Evolutionary conservation across 768 basidiomycete species (phyloP).

Genomic region (Trametes villosa): DNA sequence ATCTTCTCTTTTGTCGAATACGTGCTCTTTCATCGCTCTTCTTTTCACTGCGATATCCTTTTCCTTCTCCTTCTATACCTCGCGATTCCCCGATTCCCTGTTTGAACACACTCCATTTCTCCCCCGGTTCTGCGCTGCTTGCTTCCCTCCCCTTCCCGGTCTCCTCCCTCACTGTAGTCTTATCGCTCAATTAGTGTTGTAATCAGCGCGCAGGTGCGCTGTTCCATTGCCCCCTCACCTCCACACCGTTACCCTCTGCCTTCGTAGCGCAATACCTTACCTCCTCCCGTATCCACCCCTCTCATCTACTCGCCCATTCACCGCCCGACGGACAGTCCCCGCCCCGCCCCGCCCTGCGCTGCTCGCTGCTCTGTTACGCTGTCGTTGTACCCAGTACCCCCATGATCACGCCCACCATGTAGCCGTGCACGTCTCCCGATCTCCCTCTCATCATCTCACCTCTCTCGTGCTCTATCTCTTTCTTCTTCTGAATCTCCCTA

Average conservation of each 20-base stretch:
- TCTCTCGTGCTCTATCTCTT: background rate
- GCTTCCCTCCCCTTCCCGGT: background rate
- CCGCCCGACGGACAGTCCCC: conserved; percentile 23
- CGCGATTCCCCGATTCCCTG: background rate
- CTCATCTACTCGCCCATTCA: background rate
- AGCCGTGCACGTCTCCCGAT: conserved; percentile 24
- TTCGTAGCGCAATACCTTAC: conserved; percentile 22
- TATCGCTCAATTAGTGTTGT: conserved; percentile 28
- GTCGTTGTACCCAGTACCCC: conserved; percentile 25
- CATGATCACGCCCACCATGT: conserved; percentile 24
- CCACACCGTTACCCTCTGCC: background rate
- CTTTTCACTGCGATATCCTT: conserved; percentile 10
- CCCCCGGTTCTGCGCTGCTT: background rate
- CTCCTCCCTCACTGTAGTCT: conserved; percentile 21
- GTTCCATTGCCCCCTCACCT: background rate
- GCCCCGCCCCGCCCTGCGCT: conserved; percentile 10
- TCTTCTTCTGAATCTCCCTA: background rate
- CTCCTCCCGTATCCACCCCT: background rate
- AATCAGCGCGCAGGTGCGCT: conserved; percentile 23
- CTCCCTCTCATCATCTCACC: background rate
- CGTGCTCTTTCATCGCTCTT: background rate
- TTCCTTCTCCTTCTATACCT: conserved; percentile 15
- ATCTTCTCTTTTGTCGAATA: too few relatives aligned
- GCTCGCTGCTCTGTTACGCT: conserved; percentile 28
- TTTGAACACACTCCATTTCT: background rate